These are phyloP conservation scores for Taxillus chinensis DNA, from an alignment of 164 flowering plant genomes.

Conservation along the genomic window DNA sequence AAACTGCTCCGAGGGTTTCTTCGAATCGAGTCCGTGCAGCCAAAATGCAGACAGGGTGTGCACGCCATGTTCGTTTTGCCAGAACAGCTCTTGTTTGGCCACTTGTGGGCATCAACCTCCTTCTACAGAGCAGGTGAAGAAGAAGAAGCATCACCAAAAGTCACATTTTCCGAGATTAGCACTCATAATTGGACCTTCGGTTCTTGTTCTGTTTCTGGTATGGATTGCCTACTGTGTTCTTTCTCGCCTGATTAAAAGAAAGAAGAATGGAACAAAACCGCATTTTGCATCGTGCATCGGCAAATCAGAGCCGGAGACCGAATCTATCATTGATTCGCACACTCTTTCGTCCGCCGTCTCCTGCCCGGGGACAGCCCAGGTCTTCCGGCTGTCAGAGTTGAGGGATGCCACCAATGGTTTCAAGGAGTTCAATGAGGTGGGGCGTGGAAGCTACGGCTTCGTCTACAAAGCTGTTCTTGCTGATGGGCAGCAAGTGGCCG, in stretches of 20 bases:
- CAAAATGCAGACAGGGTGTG: constrained; percentile 60
- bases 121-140: constrained; percentile 12
- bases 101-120: constrained; percentile 38
- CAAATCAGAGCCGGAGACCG: constrained; percentile 32
- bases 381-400: constrained; percentile 73
- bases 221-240: constrained; percentile 43
- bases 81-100: constrained; percentile 71
- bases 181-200: constrained; percentile 40
- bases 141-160: constrained; percentile 18
- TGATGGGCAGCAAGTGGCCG: constrained; percentile 80
- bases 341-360: constrained; percentile 27
- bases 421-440: constrained; percentile 90
- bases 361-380: constrained; percentile 50
- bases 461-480: constrained; percentile 80
- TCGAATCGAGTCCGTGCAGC: constrained; percentile 62
- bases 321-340: constrained; percentile 15
- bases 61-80: constrained; percentile 87
- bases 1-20: constrained; percentile 58
- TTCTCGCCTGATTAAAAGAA: constrained; percentile 25
- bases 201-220: constrained; percentile 31
- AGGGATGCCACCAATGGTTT: constrained; percentile 92
- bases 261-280: constrained; percentile 27
- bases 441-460: constrained; percentile 90
- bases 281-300: constrained; percentile 38
- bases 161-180: constrained; percentile 14